Evolutionary conservation across 2,329 filamentous ascomycete species (phyloP), one percentile per base, ranked within the genome.

Genomic region (Talaromyces islandicus): DNA sequence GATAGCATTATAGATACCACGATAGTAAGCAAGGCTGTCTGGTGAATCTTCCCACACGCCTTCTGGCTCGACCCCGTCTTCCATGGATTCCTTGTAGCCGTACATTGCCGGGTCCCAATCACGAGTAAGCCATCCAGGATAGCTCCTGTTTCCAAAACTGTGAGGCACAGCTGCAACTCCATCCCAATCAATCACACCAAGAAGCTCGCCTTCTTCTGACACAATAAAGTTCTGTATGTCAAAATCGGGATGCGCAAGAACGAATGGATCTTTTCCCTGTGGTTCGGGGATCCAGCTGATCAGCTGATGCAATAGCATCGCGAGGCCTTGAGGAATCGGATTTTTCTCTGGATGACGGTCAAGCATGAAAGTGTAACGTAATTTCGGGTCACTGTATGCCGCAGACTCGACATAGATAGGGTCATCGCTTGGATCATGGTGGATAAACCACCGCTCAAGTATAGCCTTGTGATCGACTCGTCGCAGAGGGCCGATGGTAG

Each of bases 141-240:
- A 65, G 17, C 55, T 27, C 27, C 62, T 55, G 60, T 69, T 70
- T 4, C 69, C 71, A 29, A 70, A 7, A 27, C 51, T 64, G 6
- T 64, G 65, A 17, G 71, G 69, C 14, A 66, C 61, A 7, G 64
- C 60, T 17, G 55, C 59, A 6, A 70, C 62, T 9, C 64, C 65
- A 41, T 71, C 69, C 71, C 70, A 73, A 61, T 71, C 70, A 25
- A 73, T 69, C 5, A 73, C 7, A 57, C 69, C 7, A 55, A 61
- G 1, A 75, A 35, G 61, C 21, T 66, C 57, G 17, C 71, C 70
- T 0, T 68, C 63, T 21, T 69, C 65, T 0, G 67, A 66, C 0
- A 74, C 70, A 12, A 72, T 63, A 54, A 74, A 63, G 54, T 73
- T 73, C 32, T 72, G 67, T n/a, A 69, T 65, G 53, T 71, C 66